Evolutionary conservation across 768 basidiomycete species (phyloP).

Genomic region (Pleurotus ostreatus): DNA sequence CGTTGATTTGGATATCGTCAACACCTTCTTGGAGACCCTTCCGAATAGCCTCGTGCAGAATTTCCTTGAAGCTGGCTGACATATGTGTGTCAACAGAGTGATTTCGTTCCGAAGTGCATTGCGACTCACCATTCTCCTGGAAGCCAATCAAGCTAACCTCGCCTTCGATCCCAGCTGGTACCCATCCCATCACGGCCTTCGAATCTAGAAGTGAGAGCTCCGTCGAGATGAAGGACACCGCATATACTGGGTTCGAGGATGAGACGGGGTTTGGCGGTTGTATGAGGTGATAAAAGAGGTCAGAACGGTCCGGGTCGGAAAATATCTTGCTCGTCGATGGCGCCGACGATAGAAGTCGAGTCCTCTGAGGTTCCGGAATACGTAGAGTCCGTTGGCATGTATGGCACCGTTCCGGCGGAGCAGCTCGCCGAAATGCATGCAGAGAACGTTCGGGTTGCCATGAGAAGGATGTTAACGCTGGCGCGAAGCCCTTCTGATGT

Average conservation of each 20-base stretch:
- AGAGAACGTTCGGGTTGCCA: too few species aligned
- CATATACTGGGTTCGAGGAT: conserved; percentile 45
- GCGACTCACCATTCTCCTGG: conserved; percentile 58
- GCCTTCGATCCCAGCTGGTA: conserved; percentile 44
- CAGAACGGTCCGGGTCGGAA: conserved; percentile 57
- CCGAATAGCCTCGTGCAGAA: conserved; percentile 60
- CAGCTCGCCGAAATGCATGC: too few species aligned
- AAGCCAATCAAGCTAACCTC: conserved; percentile 65
- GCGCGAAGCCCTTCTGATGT: too few species aligned
- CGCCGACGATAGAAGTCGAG: background rate
- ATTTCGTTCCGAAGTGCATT: too few species aligned
- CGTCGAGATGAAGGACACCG: conserved; percentile 56
- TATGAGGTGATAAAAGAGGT: conserved; percentile 67
- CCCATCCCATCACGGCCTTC: conserved; percentile 61
- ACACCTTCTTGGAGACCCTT: conserved; percentile 48
- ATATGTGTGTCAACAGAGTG: background rate
- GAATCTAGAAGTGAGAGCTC: conserved; percentile 44
- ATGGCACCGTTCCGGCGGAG: too few species aligned
- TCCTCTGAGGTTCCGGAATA: too few species aligned
- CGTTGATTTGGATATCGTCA: conserved; percentile 64
- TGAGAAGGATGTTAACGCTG: too few species aligned
- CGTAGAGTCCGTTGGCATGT: too few species aligned
- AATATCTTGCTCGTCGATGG: conserved; percentile 8
- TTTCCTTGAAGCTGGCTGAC: conserved; percentile 51
- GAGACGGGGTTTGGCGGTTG: conserved; percentile 50